Evolutionary conservation across 202 grass and related monocot species (phyloP), one percentile per base, ranked within the genome.

Genomic region (Elaeis oleifera): DNA sequence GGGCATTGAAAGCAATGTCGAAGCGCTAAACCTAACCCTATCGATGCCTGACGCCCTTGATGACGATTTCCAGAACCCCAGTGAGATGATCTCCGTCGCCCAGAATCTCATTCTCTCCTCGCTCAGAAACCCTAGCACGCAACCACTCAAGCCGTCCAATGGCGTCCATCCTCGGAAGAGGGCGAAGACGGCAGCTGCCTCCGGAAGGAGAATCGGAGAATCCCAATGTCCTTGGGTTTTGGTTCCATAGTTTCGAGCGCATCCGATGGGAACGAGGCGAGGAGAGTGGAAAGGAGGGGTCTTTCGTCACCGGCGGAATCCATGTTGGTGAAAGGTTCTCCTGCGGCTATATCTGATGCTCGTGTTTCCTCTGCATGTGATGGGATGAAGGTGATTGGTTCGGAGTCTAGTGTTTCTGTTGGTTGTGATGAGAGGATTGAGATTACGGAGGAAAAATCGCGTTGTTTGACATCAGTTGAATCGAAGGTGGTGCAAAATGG

Each of bases 61-160:
- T 66, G 84, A 85, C 68, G 84, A 85, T 81, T 97, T 97, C 61
- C 81, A 79, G 67, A 81, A 63, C 57, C 84, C 79, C 15, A 73
- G 62, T 16, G 28, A 73, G 20, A 50, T 28, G 50, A 23, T 54
- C 59, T 73, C 49, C 6, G 18, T 77, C 62, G 6, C 50, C 60
- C 62, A 68, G 57, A 63, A 16, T 59, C 39, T 52, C 60, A 31
- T 71, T 32, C 20, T 83, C 20, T 63, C 51, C 49, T 65, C 79
- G 53, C 15, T 61, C 15, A 36, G 26, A 50, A 60, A 63, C 36
- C 61, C 68, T 56, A 68, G 52, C 39, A 54, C 54, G 26, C 74
- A 70, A 39, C 54, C 82, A 18, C 21, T 83, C 63, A 80, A 68
- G 59, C 74, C 84, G 16, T 70, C 73, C 63, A 75, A 62, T 29